Base-by-base conservation (phyloP, 352 stramenopile genomes). In the Pythium insidiosum region DNA sequence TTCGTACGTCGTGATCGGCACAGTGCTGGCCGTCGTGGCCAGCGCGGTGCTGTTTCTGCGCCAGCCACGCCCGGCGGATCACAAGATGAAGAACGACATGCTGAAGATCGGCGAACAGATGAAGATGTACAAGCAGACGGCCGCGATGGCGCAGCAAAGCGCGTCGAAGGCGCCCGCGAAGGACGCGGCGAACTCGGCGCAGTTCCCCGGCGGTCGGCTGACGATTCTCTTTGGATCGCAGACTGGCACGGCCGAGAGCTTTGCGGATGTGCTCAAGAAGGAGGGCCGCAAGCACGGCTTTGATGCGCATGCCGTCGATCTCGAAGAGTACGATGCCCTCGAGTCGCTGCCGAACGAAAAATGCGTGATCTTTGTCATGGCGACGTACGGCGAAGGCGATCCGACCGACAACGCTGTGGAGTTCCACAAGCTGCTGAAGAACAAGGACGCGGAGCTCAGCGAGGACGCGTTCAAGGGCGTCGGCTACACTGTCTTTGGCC, bases 341-440 rank as follows among this genome's bases (percentile, higher is more conserved):
- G 41, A 56, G 22, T 55, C 63, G 33, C 62, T 83, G 45, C 26
- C 53, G 39, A 29, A 62, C 18, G 64, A 86, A 40, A 56, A 59
- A 43, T 64, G 85, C 25, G 88, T 94, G 15, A 73, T 99, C 38
- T 97, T 98, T 20, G 61, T 99, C 20, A 87, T 98, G 61, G 88
- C 97, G 12, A 99, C 97, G 5, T 99, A 99, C 56, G 96, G 96
- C 30, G 96, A 99, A 62, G 96, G 97, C 23, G 96, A 99, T 52
- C 88, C 96, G 24, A 98, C 96, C 2, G 96, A 99, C 68, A 99
- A 99, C 62, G 90, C 96, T 2, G 73, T 85, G 31, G 69, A 83
- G 38, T 98, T 99, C 58, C 73, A 96, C 15, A 76, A 88, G 46
- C 95, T 84, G 43, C 51, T 98, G 26, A 96, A 96, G 50, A 57